Base-by-base conservation (phyloP, 805 yeast species). In the Wickerhamiella domercqiae region DNA sequence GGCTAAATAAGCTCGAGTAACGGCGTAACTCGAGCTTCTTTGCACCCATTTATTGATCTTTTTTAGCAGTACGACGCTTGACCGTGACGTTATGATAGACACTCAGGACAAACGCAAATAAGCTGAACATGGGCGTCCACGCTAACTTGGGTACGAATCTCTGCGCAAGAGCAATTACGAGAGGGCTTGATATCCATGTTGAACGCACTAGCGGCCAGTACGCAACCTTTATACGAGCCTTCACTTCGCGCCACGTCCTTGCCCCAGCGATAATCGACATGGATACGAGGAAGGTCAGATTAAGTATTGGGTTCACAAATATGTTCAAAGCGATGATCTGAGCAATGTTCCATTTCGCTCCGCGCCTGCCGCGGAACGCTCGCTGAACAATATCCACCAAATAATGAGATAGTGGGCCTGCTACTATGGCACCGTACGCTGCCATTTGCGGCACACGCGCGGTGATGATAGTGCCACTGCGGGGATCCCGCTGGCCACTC, bases 111-210 rank as follows among this genome's bases (percentile, higher is more conserved):
- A 61, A 60, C 21, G 60, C 56, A 33, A 60, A 49, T 38, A 60
- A 41, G 22, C 59, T 49, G 48, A 60, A 60, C 48, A 55, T 52
- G 5, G 64, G 64, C 19, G 60, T 60, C 64, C 64, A 60, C 15
- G 61, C 56, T 17, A 48, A 42, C 43, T 55, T 55, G 22, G 64
- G 64, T 26, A 60, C 44, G 38, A 54, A 55, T 22, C 48, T 50
- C 47, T 60, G 64, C 16, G 64, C 62, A 32, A 60, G 33, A 3
- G 58, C 61, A 38, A 60, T 40, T 4, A 54, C 45, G 20, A 55
- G 31, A 9, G 64, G 64, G n/a, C 61, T 52, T 13, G 57, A 46
- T 33, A 54, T 42, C 65, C 64, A 60, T 25, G 53, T 47, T 29
- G 58, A 48, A 38, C 47, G 47, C 45, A 60, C 39, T 13, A 59